Percentiles rank a stretch among this genome's conserved stretches.
Evolutionary conservation across 345 rosid genomes (phyloP).

Genomic region (Alliaria petiolata): DNA sequence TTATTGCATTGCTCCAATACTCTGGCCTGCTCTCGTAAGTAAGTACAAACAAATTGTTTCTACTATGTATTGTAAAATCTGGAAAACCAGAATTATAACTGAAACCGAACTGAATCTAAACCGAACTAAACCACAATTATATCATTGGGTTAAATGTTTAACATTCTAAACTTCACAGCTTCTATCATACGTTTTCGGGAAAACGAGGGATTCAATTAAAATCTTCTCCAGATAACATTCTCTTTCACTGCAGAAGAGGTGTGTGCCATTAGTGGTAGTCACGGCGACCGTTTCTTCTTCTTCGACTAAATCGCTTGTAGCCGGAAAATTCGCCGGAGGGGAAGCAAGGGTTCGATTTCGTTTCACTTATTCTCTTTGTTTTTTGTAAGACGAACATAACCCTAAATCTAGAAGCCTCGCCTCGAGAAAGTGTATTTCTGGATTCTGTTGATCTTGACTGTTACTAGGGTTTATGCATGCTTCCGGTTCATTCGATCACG

Average conservation of each 20-base stretch:
- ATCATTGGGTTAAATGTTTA: neutral
- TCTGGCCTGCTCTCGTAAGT: no score
- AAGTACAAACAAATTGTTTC: no score
- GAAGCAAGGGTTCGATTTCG: constrained; percentile 21
- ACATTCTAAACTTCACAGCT: neutral
- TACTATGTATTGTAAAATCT: no score
- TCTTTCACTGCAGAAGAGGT: neutral
- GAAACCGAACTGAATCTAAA: no score
- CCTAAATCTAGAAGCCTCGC: constrained; percentile 18
- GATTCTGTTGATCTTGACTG: constrained; percentile 12
- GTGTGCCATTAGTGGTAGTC: neutral
- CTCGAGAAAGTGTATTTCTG: neutral
- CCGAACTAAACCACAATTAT: no score
- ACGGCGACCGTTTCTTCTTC: constrained; percentile 29
- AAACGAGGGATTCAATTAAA: constrained; percentile 9
- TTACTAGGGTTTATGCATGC: constrained; percentile 30
- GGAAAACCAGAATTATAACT: no score
- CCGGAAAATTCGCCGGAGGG: constrained; percentile 20
- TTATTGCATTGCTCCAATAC: no score
- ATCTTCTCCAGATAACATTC: neutral
- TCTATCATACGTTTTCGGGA: neutral
- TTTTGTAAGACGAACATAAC: neutral
- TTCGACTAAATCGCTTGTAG: constrained; percentile 7
- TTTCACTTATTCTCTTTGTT: neutral
- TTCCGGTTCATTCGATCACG: neutral